Base-by-base conservation (phyloP, 2,329 filamentous ascomycete species). In the Aspergillus proliferans region DNA sequence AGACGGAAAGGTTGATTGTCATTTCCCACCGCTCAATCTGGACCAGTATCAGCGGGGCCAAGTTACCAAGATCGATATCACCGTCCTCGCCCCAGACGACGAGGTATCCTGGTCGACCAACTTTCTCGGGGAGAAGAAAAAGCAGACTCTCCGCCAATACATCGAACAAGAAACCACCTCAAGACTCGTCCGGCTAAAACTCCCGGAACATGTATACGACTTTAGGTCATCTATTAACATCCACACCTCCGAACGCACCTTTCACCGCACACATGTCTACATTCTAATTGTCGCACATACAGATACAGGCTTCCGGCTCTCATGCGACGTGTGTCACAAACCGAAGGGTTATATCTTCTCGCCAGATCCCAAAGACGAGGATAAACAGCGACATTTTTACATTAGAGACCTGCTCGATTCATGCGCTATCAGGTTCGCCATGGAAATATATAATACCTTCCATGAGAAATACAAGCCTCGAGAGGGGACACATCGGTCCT, bases 211-310 rank as follows among this genome's bases (percentile, higher is more conserved):
- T 28, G 3, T 28, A 28, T 9, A 28, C 3, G 26, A 28, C 26
- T 8, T 46, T n/a, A 28, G 10, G 18, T 28, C 65, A 4, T 56
- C 62, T 1, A 56, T 69, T 21, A 46, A 50, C 3, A 56, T 64
- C 7, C 61, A 63, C 49, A 61, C 59, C 0, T 72, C 74, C 7
- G 72, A 78, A 54, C 57, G 67, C 19, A 76, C 75, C 1, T 57
- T 64, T 9, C 68, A 75, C 41, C 65, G 63, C 9, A 73, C 73
- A 43, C 70, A 73, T 4, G 61, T 76, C 33, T 83, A 82, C 49
- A 59, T 83, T 18, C 69, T 84, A 14, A 64, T 83, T 12, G 75
- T 82, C 9, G 79, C 79, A 1, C 76, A 76, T 19, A 76, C 72
- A 2, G 66, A 66, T 0, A 71, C 66, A 0, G 74, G 74, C 1